Percentiles rank a stretch among this genome's conserved stretches.
Conservation (phyloP, 2,329 filamentous ascomycete genomes). For the Phyllosticta citribraziliensis region DNA sequence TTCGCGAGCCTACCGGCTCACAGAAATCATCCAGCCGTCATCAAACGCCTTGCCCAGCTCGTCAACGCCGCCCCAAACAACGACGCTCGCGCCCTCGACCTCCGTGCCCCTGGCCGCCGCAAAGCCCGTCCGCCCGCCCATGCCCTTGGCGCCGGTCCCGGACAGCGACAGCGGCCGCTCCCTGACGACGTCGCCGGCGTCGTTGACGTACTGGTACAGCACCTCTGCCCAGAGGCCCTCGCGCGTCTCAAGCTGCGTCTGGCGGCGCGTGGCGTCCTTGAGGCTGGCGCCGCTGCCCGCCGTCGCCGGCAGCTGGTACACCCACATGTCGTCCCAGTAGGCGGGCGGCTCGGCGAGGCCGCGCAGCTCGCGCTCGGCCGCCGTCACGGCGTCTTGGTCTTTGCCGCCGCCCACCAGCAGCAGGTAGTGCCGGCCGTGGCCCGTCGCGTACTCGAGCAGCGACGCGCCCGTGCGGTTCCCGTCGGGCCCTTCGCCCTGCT, state of each 20-base stretch:
- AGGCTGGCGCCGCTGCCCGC: conserved; percentile 37
- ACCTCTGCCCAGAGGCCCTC: conserved; percentile 43
- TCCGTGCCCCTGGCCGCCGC: conserved; percentile 32
- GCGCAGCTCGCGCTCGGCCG: conserved; percentile 4
- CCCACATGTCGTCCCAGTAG: conserved; percentile 39
- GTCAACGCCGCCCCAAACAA: conserved; percentile 46
- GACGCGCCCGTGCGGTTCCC: conserved; percentile 32
- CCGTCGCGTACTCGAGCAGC: conserved; percentile 39
- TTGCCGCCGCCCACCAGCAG: conserved; percentile 40
- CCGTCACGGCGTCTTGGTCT: conserved; percentile 1
- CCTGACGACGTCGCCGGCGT: conserved; percentile 35
- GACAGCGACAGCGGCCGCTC: conserved; percentile 23
- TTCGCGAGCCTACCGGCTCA: conserved; percentile 20
- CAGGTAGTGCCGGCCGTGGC: conserved; percentile 44
- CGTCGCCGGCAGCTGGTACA: conserved; percentile 42
- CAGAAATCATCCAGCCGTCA: conserved; percentile 35
- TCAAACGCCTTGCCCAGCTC: conserved; percentile 29
- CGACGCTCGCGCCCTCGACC: conserved; percentile 37
- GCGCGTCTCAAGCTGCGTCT: conserved; percentile 37
- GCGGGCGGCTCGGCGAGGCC: neutral
- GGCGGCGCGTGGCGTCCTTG: conserved; percentile 41
- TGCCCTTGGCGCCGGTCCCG: conserved; percentile 30
- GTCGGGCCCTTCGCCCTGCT: conserved; percentile 26
- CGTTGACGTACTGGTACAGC: conserved; percentile 36
- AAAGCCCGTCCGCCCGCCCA: conserved; percentile 33